Conservation (phyloP, 257 asterid genomes). For the Coffea eugenioides region DNA sequence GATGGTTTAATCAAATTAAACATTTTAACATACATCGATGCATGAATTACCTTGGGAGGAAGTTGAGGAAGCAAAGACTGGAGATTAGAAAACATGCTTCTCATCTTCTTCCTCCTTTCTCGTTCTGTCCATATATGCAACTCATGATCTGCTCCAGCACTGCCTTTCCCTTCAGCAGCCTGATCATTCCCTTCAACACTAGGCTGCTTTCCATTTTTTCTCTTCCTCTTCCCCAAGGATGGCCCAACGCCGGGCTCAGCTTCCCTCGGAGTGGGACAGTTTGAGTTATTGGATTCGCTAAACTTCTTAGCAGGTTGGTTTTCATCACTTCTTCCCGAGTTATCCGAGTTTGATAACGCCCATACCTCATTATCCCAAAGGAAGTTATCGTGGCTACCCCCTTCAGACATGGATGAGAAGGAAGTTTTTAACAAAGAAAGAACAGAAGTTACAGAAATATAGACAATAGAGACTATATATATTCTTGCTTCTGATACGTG, state of each 20-base stretch:
- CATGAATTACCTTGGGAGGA: constrained; percentile 65
- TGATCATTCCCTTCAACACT: not conserved
- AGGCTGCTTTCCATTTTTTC: constrained; percentile 8
- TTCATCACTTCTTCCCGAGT: constrained; percentile 12
- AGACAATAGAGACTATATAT: too few species aligned
- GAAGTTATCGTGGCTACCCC: constrained; percentile 21
- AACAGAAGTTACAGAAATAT: not conserved
- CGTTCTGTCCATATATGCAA: constrained; percentile 78
- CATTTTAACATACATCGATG: not conserved
- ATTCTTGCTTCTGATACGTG: not conserved
- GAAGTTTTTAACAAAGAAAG: not conserved
- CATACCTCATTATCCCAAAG: constrained; percentile 42
- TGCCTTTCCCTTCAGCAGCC: constrained; percentile 4
- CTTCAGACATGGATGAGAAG: constrained; percentile 35
- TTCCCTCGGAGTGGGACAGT: constrained; percentile 24
- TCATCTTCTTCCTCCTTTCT: constrained; percentile 89
- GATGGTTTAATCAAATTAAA: not conserved
- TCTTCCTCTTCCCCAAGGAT: constrained; percentile 26
- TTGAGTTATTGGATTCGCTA: not conserved
- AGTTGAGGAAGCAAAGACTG: constrained; percentile 83
- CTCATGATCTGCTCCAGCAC: constrained; percentile 55
- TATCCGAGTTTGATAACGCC: constrained; percentile 31
- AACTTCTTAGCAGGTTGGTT: constrained; percentile 23
- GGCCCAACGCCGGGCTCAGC: constrained; percentile 11
- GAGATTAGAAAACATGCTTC: constrained; percentile 66